A percentile compares a stretch with the other conserved stretches of the same genome.
These are phyloP conservation scores for Linum lewisii DNA, from an alignment of 345 rosid species.

Conservation along the genomic window DNA sequence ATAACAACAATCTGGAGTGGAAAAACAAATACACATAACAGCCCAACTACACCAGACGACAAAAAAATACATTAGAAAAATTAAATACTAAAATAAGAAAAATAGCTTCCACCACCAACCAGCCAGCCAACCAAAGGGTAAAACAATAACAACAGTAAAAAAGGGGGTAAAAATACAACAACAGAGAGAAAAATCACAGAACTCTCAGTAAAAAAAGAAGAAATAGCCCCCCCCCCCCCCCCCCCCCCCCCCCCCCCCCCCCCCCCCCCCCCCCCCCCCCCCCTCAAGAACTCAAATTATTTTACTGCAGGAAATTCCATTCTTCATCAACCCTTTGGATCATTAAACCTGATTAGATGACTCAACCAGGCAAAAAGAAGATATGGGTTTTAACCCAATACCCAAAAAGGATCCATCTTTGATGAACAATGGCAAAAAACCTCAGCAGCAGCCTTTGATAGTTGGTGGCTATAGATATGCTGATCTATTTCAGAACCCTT, in stretches of 20 bases:
- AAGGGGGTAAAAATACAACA: not conserved
- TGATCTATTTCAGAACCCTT: constrained; percentile 16
- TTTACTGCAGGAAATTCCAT: not conserved
- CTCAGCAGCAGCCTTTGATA: not conserved
- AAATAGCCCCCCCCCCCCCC: not conserved
- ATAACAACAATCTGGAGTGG: not conserved
- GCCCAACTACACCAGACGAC: not conserved
- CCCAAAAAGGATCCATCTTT: not conserved
- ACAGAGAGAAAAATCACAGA: not conserved
- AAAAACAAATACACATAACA: not conserved
- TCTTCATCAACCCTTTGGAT: not conserved
- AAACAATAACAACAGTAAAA: no score
- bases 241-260: no score
- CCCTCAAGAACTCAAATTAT: no score
- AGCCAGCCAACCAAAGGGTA: no score
- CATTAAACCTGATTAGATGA: not conserved
- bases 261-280: no score
- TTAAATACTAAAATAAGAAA: no score
- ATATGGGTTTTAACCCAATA: not conserved
- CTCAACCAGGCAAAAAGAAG: not conserved
- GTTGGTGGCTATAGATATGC: not conserved
- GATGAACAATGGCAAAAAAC: not conserved
- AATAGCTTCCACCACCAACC: not conserved
- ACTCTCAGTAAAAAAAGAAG: not conserved
- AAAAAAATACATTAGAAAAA: no score